Evolutionary conservation across 2,329 filamentous ascomycete species (phyloP).

Genomic region (Phyllosticta citrichinensis): DNA sequence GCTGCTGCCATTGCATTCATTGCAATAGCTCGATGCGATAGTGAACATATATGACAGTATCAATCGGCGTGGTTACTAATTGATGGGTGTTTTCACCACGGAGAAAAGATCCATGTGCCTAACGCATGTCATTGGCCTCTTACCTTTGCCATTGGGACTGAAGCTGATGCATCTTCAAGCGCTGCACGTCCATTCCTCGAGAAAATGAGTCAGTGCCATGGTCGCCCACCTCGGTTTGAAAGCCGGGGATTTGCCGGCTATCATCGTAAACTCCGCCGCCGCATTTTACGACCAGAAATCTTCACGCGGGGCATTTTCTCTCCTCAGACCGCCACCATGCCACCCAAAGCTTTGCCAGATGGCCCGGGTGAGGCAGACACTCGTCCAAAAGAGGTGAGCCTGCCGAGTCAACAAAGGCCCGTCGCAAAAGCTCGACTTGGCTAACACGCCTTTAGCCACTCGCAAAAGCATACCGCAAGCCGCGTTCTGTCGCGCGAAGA

Average conservation of each 20-base stretch:
- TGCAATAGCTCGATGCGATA: no score
- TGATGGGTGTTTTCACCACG: no score
- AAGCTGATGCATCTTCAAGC: no score
- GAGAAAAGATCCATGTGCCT: no score
- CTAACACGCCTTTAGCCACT: neutral
- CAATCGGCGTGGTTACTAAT: no score
- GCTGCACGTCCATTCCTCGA: no score
- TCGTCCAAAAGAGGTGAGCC: neutral
- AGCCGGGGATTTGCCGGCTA: neutral
- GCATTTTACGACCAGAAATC: slow-evolving; percentile 2
- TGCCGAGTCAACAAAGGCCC: neutral
- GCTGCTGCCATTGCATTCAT: no score
- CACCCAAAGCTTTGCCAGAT: slow-evolving; percentile 7
- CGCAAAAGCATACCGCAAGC: slow-evolving; percentile 7
- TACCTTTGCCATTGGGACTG: no score
- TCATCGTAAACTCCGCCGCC: neutral
- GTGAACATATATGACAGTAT: no score
- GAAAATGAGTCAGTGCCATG: neutral
- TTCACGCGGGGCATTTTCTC: slow-evolving; percentile 8
- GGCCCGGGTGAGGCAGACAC: neutral
- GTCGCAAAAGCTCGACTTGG: neutral
- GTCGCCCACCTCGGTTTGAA: neutral
- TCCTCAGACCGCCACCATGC: slow-evolving; percentile 5
- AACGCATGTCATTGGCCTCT: no score
- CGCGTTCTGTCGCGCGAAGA: slow-evolving; percentile 8